A percentile compares a stretch with the other conserved stretches of the same genome.
Evolutionary conservation across 495 filamentous ascomycete species (phyloP).

Genomic region (Beverwykella pulmonaria): DNA sequence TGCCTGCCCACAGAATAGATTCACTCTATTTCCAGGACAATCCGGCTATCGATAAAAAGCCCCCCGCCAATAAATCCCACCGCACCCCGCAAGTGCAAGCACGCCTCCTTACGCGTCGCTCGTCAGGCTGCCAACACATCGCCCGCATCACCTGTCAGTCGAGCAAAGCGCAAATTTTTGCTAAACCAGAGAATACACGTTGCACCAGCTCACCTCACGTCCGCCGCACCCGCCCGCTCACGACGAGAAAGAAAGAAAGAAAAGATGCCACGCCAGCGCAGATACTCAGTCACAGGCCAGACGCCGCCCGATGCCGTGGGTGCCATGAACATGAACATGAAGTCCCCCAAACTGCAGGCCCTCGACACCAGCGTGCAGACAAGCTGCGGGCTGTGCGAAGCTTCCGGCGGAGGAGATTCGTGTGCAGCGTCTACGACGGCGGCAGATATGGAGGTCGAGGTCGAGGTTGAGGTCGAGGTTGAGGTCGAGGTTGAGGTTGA

Average conservation of each 20-base stretch:
- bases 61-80: constrained; percentile 18
- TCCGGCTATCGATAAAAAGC: no score
- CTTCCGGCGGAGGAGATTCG: background rate
- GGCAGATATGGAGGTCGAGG: background rate
- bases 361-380: constrained; percentile 35
- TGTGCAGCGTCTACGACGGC: background rate
- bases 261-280: constrained; percentile 21
- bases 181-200: constrained; percentile 5
- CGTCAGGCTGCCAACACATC: constrained; percentile 30
- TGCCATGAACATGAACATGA: constrained; percentile 10
- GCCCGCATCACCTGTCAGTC: background rate
- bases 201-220: background rate
- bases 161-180: constrained; percentile 18
- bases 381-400: constrained; percentile 28
- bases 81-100: constrained; percentile 8
- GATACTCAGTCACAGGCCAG: constrained; percentile 36
- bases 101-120: constrained; percentile 9
- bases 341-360: constrained; percentile 34
- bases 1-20: no score
- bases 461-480: background rate
- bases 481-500: background rate
- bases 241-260: background rate
- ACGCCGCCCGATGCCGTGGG: constrained; percentile 29
- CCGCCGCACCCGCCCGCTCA: background rate
- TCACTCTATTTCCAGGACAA: no score